Base-by-base conservation (phyloP, 441 rosid species). In the Omphalea diandra region DNA sequence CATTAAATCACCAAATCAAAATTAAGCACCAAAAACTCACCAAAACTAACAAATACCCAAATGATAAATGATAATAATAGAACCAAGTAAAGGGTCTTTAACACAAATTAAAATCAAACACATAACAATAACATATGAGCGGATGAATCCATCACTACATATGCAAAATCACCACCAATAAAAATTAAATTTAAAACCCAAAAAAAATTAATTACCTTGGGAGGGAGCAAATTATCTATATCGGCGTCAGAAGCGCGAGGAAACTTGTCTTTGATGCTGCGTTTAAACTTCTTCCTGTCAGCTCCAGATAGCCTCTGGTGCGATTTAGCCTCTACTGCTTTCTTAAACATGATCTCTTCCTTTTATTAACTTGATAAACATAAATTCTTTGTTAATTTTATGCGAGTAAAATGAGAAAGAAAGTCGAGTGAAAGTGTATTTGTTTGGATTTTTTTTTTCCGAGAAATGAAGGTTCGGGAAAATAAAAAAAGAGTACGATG, bases 241-340 rank as follows among this genome's bases (percentile, higher is more conserved):
- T 86, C 93, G 24, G 84, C 77, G 73, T 90, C 97, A 64, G 96
- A 86, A 71, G 86, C 83, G 63, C 89, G 82, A 46, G 84, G 83
- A 73, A 94, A 88, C 77, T 73, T 83, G 65, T 82, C 94, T 20
- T 84, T 82, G 76, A 94, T 57, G 14, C 81, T 78, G 46, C 99
- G 87, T 26, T 83, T 91, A 54, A 92, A 88, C 82, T 92, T 92
- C 81, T 92, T 94, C 72, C 83, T 79, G 76, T 94, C 99, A 3
- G 97, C 99, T 57, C 99, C 99, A 8, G 99, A 94, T 58, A 94
- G 96, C 67, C 97, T 83, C 80, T 94, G 99, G 71, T 87, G 90
- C 49, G 86, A 81, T 84, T 92, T 94, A 0, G 96, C 96, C 73
- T 94, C 99, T 7, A 86, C 85, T 64, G 89, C 84, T 86, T 94